Percentiles rank a stretch among this genome's conserved stretches.
phyloP scores from a whole-genome alignment of 768 basidiomycete genomes.

The Melanogaster broomeanus region DNA sequence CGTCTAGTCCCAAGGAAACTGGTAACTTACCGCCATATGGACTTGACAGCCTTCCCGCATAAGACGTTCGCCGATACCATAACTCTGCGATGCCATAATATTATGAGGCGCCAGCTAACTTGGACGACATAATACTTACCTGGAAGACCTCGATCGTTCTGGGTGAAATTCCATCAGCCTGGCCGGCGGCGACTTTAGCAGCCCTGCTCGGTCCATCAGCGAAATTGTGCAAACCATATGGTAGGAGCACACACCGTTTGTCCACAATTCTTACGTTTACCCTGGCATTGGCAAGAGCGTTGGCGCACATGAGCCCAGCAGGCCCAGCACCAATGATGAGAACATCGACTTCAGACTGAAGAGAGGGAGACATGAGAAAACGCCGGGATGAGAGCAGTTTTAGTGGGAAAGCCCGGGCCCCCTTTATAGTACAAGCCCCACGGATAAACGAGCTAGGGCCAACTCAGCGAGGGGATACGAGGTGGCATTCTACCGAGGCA shows the following conservation, averaged over 20 bases:
- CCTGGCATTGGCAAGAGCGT: slow-evolving; percentile 38
- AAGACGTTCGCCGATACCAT: slow-evolving; percentile 67
- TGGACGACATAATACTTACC: slow-evolving; percentile 19
- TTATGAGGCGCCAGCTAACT: neutral
- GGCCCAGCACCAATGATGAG: slow-evolving; percentile 46
- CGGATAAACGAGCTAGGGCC: no score
- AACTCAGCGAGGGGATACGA: no score
- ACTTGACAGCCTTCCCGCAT: slow-evolving; percentile 63
- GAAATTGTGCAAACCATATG: neutral
- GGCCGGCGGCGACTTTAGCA: slow-evolving; percentile 19
- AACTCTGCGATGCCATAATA: slow-evolving; percentile 49
- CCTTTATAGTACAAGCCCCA: slow-evolving; percentile 2
- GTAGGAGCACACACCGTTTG: slow-evolving; percentile 32
- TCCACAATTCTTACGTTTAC: slow-evolving; percentile 43
- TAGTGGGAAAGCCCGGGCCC: neutral
- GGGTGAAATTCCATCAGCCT: slow-evolving; percentile 30
- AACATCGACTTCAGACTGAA: slow-evolving; percentile 38
- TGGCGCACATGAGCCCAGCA: slow-evolving; percentile 44
- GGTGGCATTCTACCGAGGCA: no score
- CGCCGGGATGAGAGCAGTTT: neutral
- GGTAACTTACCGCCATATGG: slow-evolving; percentile 58
- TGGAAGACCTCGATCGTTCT: slow-evolving; percentile 46
- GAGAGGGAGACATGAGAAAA: slow-evolving; percentile 13
- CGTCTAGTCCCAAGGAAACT: neutral
- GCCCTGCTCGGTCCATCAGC: slow-evolving; percentile 10